These are phyloP conservation scores for Eutypa lata DNA, from an alignment of 2,329 filamentous ascomycete species.

Conservation along the genomic window DNA sequence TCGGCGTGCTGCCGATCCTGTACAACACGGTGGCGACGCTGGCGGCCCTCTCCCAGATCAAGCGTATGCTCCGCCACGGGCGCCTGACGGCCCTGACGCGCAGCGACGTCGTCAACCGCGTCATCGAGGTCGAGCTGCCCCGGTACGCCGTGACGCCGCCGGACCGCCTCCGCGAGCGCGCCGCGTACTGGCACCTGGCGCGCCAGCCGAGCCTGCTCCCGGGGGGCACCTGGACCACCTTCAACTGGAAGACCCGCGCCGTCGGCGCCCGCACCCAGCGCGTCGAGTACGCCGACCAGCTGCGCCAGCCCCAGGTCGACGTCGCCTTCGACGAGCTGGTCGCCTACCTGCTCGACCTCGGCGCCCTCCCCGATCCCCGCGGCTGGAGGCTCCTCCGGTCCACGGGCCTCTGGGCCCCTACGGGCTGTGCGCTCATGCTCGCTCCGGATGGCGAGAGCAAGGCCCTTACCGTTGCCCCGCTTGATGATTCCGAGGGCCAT, in stretches of 20 bases:
- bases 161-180: constrained; percentile 52
- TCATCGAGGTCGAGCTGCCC: constrained; percentile 65
- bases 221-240: constrained; percentile 62
- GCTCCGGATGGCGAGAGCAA: constrained; percentile 49
- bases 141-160: constrained; percentile 61
- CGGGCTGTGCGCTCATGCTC: constrained; percentile 54
- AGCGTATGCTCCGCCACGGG: constrained; percentile 53
- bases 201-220: constrained; percentile 50
- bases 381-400: constrained; percentile 56
- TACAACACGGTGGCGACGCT: constrained; percentile 63
- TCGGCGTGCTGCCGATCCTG: constrained; percentile 61
- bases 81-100: constrained; percentile 58
- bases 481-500: constrained; percentile 60
- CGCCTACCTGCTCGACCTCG: constrained; percentile 60
- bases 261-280: constrained; percentile 62
- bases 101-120: constrained; percentile 61
- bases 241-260: constrained; percentile 62
- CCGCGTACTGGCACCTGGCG: constrained; percentile 57
- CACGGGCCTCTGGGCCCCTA: constrained; percentile 59
- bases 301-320: constrained; percentile 51
- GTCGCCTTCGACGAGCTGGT: constrained; percentile 57
- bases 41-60: constrained; percentile 57
- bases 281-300: constrained; percentile 58
- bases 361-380: constrained; percentile 57
- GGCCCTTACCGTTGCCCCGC: constrained; percentile 51